phyloP scores from a whole-genome alignment of 192 early-diverging fungal genomes.

The Irineochytrium annulatum region DNA sequence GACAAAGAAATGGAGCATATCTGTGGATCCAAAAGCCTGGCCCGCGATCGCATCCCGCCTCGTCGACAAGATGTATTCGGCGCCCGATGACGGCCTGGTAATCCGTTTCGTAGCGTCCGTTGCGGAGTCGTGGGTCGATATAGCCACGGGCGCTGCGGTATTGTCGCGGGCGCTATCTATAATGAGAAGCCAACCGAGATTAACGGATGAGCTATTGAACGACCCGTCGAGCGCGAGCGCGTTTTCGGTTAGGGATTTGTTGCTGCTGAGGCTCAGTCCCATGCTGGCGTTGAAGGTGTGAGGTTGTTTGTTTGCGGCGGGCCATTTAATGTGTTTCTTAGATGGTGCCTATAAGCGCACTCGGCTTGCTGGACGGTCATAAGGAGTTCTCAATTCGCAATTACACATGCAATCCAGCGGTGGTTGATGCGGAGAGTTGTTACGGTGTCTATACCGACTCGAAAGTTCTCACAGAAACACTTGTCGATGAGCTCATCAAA shows the following conservation, averaged over 20 bases:
- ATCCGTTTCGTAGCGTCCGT: too few species aligned
- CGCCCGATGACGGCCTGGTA: background rate
- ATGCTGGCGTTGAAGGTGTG: too few species aligned
- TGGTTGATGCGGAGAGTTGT: background rate
- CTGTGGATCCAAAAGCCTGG: background rate
- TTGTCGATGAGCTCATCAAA: background rate
- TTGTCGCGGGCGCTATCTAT: background rate
- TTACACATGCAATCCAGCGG: too few species aligned
- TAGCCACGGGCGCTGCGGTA: background rate
- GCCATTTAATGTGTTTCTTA: too few species aligned
- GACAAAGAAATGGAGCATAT: background rate
- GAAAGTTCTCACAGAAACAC: background rate
- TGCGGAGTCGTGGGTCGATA: background rate
- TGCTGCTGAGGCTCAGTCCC: background rate
- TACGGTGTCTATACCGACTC: background rate
- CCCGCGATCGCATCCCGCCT: background rate
- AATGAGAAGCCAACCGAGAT: background rate
- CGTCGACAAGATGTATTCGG: background rate
- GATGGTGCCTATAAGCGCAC: too few species aligned
- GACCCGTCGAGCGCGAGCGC: background rate
- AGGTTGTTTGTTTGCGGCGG: too few species aligned
- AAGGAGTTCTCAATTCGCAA: background rate
- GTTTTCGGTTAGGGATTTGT: background rate
- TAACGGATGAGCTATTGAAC: background rate
- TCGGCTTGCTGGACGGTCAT: too few species aligned